A percentile compares a stretch with the other conserved stretches of the same genome.
Evolutionary conservation across 306 rosid genomes (phyloP).

Genomic region (Acmispon strigosus): DNA sequence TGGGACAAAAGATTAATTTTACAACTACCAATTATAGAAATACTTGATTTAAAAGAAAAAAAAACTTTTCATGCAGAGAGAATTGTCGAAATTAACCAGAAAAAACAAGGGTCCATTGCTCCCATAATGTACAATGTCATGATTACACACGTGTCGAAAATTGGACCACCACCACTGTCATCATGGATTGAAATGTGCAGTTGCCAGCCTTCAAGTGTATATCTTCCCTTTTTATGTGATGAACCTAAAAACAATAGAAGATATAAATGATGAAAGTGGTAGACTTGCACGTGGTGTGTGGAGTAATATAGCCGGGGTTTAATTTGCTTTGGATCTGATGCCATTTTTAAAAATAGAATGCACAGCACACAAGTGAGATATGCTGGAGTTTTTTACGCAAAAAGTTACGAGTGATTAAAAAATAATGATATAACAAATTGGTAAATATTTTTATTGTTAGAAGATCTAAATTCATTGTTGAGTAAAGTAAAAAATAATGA

Average conservation of each 20-base stretch:
- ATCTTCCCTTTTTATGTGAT: not conserved
- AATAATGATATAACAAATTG: no score
- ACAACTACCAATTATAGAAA: no score
- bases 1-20: no score
- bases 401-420: no score
- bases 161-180: conserved; percentile 22
- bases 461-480: not conserved
- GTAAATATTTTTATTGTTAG: not conserved
- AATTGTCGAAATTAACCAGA: conserved; percentile 36
- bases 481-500: not conserved
- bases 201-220: conserved; percentile 23
- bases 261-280: conserved; percentile 27
- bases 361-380: conserved; percentile 16
- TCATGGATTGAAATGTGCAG: conserved; percentile 36
- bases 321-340: conserved; percentile 78
- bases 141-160: conserved; percentile 53
- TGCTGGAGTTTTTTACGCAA: no score
- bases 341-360: conserved; percentile 10
- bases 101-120: conserved; percentile 23
- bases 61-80: conserved; percentile 21
- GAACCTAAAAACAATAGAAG: not conserved
- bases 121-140: conserved; percentile 32
- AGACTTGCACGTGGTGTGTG: conserved; percentile 49
- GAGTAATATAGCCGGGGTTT: conserved; percentile 18
- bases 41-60: no score